Base-by-base conservation (phyloP, 2,329 filamentous ascomycete species). In the Trichoderma afroharzianum region DNA sequence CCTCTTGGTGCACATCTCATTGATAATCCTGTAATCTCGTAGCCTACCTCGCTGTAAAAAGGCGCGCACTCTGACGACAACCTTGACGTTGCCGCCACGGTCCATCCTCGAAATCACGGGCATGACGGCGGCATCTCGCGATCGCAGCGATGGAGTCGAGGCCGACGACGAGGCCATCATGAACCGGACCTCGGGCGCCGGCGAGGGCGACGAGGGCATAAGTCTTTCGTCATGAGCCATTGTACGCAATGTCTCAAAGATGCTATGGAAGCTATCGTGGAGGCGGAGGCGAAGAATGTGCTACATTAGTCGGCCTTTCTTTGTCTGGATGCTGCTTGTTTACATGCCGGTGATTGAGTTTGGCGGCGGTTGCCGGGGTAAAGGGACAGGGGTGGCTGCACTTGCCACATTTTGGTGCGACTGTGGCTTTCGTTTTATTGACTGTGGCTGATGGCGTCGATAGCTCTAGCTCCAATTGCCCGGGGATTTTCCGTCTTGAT, bases 11-110 rank as follows among this genome's bases (percentile, higher is more conserved):
- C 9, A n/a, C 9, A 6, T n/a, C 6, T 32, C 4, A 15, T 58
- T 32, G 26, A 21, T 3, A n/a, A 21, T 4, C 9, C 15, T 33
- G 24, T 6, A 55, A 26, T 11, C 26, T 8, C 12, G 18, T 21
- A n/a, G 55, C 74, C 4, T 83, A 94, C 93, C 93, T 89, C 93
- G 84, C 62, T 90, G 91, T 72, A 96, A 84, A 83, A 95, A 95
- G 1, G 89, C 92, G 78, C 93, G 86, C 70, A 95, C 93, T 79
- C 93, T 87, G 72, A 96, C 93, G 33, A 95, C 93, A 32, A 96
- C 93, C 76, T 90, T 88, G 72, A 96, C 93, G 81, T 96, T 96
- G 71, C 92, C 92, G 73, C 90, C 92, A 74, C 86, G 80, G 78
- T 90, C 85, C 84, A 87, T 87, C 79, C 83, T 86, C 76, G 84